phyloP scores from a whole-genome alignment of 202 grass and related monocot genomes.

The Schoenoplectus tabernaemontani region DNA sequence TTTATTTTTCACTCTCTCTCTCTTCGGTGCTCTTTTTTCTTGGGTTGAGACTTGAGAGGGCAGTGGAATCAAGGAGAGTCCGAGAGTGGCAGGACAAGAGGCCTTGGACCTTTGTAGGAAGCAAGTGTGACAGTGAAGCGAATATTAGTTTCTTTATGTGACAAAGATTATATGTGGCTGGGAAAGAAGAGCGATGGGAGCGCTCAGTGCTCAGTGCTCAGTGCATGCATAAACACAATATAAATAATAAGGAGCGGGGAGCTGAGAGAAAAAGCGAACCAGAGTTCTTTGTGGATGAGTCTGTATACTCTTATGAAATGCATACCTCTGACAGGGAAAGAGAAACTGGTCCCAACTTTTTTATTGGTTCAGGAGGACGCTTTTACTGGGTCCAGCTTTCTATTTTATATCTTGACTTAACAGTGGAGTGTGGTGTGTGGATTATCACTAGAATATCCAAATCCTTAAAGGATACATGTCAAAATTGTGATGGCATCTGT shows the following conservation, averaged over 20 bases:
- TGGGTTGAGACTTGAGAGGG: background rate
- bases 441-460: background rate
- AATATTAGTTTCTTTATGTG: background rate
- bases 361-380: background rate
- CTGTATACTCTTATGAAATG: background rate
- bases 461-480: background rate
- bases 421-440: background rate
- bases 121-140: background rate
- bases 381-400: background rate
- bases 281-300: background rate
- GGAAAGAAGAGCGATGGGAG: background rate
- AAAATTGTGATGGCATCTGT: background rate
- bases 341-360: background rate
- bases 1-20: background rate
- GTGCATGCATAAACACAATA: background rate
- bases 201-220: background rate
- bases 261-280: background rate
- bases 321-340: background rate
- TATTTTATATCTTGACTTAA: background rate
- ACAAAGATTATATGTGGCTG: background rate
- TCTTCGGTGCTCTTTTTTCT: background rate
- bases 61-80: background rate
- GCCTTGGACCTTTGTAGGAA: slow-evolving; percentile 9
- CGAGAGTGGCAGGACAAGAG: background rate
- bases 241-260: background rate